A percentile compares a stretch with the other conserved stretches of the same genome.
Conservation (phyloP, 495 filamentous ascomycete species). For the Clohesyomyces aquaticus region DNA sequence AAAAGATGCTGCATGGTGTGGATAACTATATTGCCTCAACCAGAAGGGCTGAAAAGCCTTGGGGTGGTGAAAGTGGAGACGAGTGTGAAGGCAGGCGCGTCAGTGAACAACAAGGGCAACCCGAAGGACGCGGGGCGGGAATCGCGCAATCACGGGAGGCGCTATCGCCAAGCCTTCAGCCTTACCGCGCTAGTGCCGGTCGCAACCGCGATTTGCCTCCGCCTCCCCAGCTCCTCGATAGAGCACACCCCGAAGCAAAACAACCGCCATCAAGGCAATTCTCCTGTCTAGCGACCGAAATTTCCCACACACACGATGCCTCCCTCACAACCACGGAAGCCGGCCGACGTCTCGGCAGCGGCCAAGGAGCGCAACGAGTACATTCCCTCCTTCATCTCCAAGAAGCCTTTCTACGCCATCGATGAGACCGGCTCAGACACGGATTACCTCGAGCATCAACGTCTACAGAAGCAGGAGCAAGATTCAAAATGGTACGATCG, state of each 20-base stretch:
- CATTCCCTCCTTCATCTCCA: conserved; percentile 97
- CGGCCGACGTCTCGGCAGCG: conserved; percentile 42
- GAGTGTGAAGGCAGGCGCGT: conserved; percentile 13
- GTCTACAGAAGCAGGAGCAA: conserved; percentile 71
- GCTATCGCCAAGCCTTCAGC: conserved; percentile 28
- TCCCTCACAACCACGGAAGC: conserved; percentile 43
- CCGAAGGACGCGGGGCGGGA: conserved; percentile 19
- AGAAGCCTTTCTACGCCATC: conserved; percentile 94
- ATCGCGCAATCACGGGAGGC: conserved; percentile 27
- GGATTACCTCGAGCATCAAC: conserved; percentile 97
- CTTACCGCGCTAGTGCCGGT: conserved; percentile 24
- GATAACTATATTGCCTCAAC: background rate
- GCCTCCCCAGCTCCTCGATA: background rate
- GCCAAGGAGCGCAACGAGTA: conserved; percentile 77
- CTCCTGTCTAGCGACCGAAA: background rate
- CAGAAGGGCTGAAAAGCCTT: background rate
- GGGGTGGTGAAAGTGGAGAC: background rate
- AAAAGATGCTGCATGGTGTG: conserved; percentile 29
- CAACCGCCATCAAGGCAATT: no score
- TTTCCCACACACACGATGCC: conserved; percentile 42
- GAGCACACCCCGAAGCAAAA: background rate
- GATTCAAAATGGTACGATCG: conserved; percentile 89
- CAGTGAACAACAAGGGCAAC: background rate
- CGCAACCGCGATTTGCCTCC: background rate
- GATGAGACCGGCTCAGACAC: conserved; percentile 69